Evolutionary conservation across 176 grass and related monocot species (phyloP), one percentile per base, ranked within the genome.

Genomic region (Hyparrhenia diplandra): DNA sequence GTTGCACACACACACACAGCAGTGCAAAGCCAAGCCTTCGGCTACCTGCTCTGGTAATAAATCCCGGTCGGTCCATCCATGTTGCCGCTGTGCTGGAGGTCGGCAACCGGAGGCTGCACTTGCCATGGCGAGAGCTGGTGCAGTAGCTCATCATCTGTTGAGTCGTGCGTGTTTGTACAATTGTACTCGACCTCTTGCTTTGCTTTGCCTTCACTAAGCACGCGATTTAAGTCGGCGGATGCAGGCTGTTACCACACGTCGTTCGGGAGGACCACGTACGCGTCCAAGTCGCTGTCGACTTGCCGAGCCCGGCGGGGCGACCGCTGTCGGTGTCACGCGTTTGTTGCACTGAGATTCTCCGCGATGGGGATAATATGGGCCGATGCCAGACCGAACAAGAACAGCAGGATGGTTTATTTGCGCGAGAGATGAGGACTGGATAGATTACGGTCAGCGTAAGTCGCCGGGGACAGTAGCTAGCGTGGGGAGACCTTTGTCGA

Each of bases 321-420:
- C 35, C 37, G 13, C 24, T 78, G 66, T 78, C 83, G n/a, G 51
- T 13, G 4, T 70, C 65, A 85, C 32, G 39, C 74, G 52, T 6
- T 17, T 8, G 63, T 43, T 45, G 46, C 46, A 66, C 47, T 71
- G 60, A 36, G 25, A 67, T n/a, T 61, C 11, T 28, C 21, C 61
- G 10, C 23, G 61, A 42, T 58, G 3, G 20, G 21, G n/a, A n/a
- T n/a, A n/a, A n/a, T n/a, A n/a, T n/a, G n/a, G n/a, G n/a, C n/a
- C n/a, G n/a, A n/a, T n/a, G n/a, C n/a, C 55, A 18, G 39, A 13
- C 47, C 0, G 6, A 18, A 8, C 32, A n/a, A 9, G 32, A 4
- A 20, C 4, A 16, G 3, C 11, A 10, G 18, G 9, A 8, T 20
- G 20, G 1, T 8, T 54, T 54, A 54, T 54, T 9, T 54, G 55